Conservation (phyloP, 148 eudicot genomes). For the Heliamphora exappendiculata region DNA sequence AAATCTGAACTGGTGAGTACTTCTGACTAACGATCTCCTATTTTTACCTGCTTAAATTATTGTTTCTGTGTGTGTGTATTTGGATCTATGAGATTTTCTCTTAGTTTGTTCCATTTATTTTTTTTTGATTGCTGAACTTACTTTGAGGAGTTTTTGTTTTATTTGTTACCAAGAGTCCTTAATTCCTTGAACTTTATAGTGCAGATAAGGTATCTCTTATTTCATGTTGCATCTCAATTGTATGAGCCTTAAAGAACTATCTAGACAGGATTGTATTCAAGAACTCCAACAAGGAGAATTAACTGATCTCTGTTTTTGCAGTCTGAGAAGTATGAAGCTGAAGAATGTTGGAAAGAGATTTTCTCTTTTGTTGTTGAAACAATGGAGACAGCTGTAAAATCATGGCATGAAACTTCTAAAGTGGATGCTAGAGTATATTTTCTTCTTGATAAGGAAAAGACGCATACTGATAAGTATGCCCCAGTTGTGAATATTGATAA, state of each 20-base stretch:
- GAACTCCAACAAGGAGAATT: background rate
- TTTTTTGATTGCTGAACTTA: background rate
- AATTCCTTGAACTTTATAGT: background rate
- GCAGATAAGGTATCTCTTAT: constrained; percentile 5
- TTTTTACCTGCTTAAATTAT: background rate
- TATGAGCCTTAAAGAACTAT: background rate
- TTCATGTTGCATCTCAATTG: background rate
- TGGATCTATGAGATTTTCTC: background rate
- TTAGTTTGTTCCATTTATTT: background rate
- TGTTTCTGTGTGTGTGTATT: background rate
- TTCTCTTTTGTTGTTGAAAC: constrained; percentile 83
- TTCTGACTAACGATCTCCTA: background rate
- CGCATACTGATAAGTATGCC: constrained; percentile 80
- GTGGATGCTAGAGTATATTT: constrained; percentile 89
- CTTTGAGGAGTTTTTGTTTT: background rate
- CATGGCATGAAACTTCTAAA: constrained; percentile 86
- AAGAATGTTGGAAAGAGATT: constrained; percentile 43
- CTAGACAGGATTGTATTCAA: background rate
- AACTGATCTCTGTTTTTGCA: constrained; percentile 25
- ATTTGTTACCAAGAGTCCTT: background rate
- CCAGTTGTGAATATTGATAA: constrained; percentile 89
- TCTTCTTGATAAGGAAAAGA: constrained; percentile 76
- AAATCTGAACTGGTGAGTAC: constrained; percentile 75
- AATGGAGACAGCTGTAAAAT: constrained; percentile 76
- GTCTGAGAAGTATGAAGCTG: constrained; percentile 68